Percentiles rank a stretch among this genome's conserved stretches.
Evolutionary conservation across 768 basidiomycete genomes (phyloP).

Genomic region (Boletus tylopilopsis): DNA sequence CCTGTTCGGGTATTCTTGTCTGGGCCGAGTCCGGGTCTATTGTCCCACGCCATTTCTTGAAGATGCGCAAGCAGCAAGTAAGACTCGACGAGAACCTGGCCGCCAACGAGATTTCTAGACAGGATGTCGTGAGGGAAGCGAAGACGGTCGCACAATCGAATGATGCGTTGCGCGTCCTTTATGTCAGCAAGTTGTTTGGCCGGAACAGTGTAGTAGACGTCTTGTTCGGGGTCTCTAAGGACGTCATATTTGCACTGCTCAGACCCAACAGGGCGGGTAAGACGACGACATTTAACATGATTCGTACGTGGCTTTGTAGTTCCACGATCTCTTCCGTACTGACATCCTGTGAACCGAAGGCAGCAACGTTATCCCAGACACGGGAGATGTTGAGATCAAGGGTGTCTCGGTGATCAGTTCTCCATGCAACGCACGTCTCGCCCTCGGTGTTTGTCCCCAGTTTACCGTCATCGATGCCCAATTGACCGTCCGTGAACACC

Average conservation of each 20-base stretch:
- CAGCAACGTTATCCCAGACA: constrained; percentile 62
- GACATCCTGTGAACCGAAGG: constrained; percentile 35
- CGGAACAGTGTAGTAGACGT: constrained; percentile 65
- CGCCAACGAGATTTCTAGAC: constrained; percentile 22
- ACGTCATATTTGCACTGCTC: constrained; percentile 68
- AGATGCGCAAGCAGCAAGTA: constrained; percentile 15
- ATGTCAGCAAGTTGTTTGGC: constrained; percentile 59
- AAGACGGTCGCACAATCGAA: constrained; percentile 42
- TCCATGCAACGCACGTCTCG: constrained; percentile 59
- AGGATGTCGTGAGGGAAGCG: constrained; percentile 57
- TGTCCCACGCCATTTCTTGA: constrained; percentile 37
- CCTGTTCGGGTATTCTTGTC: constrained; percentile 60
- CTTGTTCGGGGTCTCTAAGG: constrained; percentile 57
- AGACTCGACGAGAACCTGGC: constrained; percentile 15
- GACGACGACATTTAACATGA: constrained; percentile 78
- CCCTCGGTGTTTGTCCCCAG: constrained; percentile 80
- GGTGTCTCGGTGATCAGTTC: constrained; percentile 60
- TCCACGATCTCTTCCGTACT: neutral
- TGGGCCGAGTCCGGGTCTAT: constrained; percentile 70
- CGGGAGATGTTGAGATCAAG: constrained; percentile 66
- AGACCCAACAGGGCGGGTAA: constrained; percentile 86
- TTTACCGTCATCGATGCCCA: constrained; percentile 81
- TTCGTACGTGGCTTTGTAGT: constrained; percentile 52
- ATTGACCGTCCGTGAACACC: constrained; percentile 74
- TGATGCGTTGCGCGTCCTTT: constrained; percentile 60